A percentile compares a stretch with the other conserved stretches of the same genome.
phyloP scores from a whole-genome alignment of 768 basidiomycete species.

The Butyriboletus loyo region DNA sequence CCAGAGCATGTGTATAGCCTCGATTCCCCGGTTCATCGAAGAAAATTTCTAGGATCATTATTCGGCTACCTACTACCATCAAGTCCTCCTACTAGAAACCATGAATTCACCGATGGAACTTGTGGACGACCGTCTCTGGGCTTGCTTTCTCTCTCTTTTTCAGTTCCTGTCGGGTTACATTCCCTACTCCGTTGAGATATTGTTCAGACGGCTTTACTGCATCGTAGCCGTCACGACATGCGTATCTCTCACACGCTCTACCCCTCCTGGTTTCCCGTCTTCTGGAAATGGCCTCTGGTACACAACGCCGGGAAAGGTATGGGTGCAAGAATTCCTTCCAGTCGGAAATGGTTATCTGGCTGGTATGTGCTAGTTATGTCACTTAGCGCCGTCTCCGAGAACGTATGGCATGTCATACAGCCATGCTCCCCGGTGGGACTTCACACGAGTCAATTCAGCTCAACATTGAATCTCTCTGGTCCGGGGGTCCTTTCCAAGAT shows the following conservation, averaged over 20 bases:
- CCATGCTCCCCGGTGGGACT: constrained; percentile 64
- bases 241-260: constrained; percentile 12
- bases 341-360: constrained; percentile 73
- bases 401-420: constrained; percentile 30
- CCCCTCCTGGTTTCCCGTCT: constrained; percentile 52
- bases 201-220: constrained; percentile 21
- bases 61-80: neutral
- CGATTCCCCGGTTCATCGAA: neutral
- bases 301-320: constrained; percentile 46
- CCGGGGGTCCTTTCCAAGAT: constrained; percentile 68
- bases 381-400: neutral
- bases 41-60: neutral
- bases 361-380: constrained; percentile 35
- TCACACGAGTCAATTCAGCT: constrained; percentile 58
- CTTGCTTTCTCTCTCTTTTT: constrained; percentile 7
- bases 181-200: constrained; percentile 13
- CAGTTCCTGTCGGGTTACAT: constrained; percentile 16
- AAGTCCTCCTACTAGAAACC: neutral
- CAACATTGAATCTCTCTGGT: constrained; percentile 77
- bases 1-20: constrained; percentile 3
- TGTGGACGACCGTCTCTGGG: constrained; percentile 18
- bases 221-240: constrained; percentile 21
- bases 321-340: constrained; percentile 63
- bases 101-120: constrained; percentile 23
- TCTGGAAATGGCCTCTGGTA: constrained; percentile 82